Conservation (phyloP, 2,329 filamentous ascomycete species). For the Penicillium expansum region DNA sequence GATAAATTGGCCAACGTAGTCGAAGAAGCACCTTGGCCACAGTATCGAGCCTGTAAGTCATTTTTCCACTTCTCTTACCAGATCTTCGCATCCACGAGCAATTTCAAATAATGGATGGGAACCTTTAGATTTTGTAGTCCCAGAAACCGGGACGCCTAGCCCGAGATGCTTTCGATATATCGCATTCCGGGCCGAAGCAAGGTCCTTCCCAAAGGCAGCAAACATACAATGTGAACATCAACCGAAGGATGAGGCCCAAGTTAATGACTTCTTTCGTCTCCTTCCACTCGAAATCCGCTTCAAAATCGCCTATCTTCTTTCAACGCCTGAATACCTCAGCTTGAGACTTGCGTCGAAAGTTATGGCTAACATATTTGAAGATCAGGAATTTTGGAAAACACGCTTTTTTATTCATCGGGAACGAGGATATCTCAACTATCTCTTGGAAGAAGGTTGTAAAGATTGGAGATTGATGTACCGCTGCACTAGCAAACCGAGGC, state of each 20-base stretch:
- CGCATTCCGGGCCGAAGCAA: background rate
- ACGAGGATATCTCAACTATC: background rate
- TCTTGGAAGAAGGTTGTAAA: background rate
- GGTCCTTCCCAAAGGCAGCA: background rate
- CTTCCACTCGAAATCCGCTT: conserved; percentile 9
- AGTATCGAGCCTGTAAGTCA: background rate
- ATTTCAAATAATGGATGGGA: background rate
- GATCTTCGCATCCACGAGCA: background rate
- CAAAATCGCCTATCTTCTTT: conserved; percentile 3
- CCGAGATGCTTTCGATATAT: background rate
- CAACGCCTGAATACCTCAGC: conserved; percentile 4
- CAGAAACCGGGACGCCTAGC: background rate
- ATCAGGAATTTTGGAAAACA: conserved; percentile 7
- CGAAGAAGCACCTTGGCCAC: background rate
- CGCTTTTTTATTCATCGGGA: conserved; percentile 3
- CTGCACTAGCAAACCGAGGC: background rate
- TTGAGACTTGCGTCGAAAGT: conserved; percentile 4
- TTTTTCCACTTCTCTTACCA: background rate
- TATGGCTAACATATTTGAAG: conserved; percentile 2
- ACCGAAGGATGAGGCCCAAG: background rate
- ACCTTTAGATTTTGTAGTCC: background rate
- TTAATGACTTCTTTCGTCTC: background rate
- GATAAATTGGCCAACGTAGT: background rate
- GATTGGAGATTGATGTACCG: background rate
- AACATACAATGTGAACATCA: background rate